Evolutionary conservation across 495 filamentous ascomycete species (phyloP).

Genomic region (Penicillium angulare): DNA sequence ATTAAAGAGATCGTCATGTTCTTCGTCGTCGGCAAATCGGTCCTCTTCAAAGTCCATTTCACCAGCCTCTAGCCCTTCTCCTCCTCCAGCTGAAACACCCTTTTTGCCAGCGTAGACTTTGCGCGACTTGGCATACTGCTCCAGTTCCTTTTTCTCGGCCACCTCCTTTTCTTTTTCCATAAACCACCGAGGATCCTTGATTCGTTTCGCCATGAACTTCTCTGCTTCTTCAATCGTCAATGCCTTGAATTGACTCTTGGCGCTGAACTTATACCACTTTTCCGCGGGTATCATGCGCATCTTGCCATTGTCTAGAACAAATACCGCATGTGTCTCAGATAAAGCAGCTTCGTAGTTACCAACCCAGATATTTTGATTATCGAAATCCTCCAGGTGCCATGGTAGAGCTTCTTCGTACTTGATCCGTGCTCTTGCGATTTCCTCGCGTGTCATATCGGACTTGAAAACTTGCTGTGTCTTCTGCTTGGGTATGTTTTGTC

Average conservation of each 20-base stretch:
- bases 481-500: slow-evolving; percentile 59
- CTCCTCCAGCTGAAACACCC: slow-evolving; percentile 25
- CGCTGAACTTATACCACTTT: slow-evolving; percentile 90
- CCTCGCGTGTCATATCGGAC: slow-evolving; percentile 78
- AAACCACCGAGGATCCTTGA: slow-evolving; percentile 73
- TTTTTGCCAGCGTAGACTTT: slow-evolving; percentile 47
- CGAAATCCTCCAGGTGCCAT: slow-evolving; percentile 96
- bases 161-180: slow-evolving; percentile 60
- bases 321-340: slow-evolving; percentile 72
- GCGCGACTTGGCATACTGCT: slow-evolving; percentile 46
- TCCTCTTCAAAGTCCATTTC: slow-evolving; percentile 66
- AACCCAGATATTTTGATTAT: slow-evolving; percentile 89
- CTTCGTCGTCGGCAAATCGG: slow-evolving; percentile 84
- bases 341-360: slow-evolving; percentile 84
- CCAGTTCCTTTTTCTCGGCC: slow-evolving; percentile 47
- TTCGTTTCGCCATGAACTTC: slow-evolving; percentile 70
- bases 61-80: slow-evolving; percentile 55
- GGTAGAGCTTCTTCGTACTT: slow-evolving; percentile 93
- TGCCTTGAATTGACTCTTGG: slow-evolving; percentile 78
- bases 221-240: slow-evolving; percentile 85
- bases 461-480: slow-evolving; percentile 68
- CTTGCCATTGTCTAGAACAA: slow-evolving; percentile 61
- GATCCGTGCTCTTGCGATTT: slow-evolving; percentile 73
- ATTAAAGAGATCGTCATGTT: slow-evolving; percentile 73
- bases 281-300: slow-evolving; percentile 90